A percentile compares a stretch with the other conserved stretches of the same genome.
Evolutionary conservation across 805 yeast genomes (phyloP).

Genomic region (Suhomyces prunicola): DNA sequence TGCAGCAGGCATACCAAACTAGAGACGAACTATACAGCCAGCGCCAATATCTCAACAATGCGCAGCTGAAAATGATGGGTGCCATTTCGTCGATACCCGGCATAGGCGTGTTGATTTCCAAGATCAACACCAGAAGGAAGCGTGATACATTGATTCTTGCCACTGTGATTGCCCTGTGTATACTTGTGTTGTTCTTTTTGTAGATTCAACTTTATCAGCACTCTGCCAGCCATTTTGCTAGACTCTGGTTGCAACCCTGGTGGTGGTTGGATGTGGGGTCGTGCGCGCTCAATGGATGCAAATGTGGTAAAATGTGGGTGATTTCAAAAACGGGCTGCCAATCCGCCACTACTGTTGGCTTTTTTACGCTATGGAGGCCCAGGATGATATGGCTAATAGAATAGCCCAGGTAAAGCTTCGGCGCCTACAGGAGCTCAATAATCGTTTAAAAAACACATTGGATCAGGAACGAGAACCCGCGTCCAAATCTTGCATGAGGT

Average conservation of each 20-base stretch:
- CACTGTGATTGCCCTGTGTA: conserved; percentile 65
- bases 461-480: conserved; percentile 45
- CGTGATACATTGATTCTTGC: conserved; percentile 87
- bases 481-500: conserved; percentile 9
- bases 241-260: neutral
- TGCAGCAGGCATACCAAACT: conserved; percentile 85
- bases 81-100: conserved; percentile 79
- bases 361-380: neutral
- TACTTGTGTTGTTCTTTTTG: conserved; percentile 52
- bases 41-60: conserved; percentile 56
- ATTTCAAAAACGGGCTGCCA: neutral
- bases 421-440: conserved; percentile 27
- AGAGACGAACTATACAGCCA: conserved; percentile 81
- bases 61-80: conserved; percentile 60
- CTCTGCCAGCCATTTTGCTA: neutral
- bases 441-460: conserved; percentile 49
- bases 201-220: neutral
- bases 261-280: neutral
- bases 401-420: conserved; percentile 54
- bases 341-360: neutral
- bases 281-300: neutral
- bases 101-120: conserved; percentile 65
- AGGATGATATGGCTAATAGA: conserved; percentile 25
- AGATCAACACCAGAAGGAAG: conserved; percentile 84
- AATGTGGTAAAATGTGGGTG: neutral